Evolutionary conservation across 352 stramenopile genomes (phyloP).

Genomic region (Paralagenidium karlingii): DNA sequence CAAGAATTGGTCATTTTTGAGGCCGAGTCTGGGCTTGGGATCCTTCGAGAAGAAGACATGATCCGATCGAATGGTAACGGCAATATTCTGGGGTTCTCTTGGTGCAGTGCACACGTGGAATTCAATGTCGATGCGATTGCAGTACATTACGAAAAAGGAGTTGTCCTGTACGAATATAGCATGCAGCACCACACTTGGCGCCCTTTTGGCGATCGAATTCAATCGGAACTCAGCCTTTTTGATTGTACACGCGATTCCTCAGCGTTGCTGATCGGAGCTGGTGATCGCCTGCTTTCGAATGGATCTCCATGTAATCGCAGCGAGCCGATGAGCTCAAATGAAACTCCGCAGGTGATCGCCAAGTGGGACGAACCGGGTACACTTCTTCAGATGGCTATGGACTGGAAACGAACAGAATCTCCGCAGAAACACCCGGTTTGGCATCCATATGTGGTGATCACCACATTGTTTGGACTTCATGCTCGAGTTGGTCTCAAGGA

Average conservation of each 20-base stretch:
- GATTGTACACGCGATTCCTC: constrained; percentile 77
- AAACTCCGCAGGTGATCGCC: constrained; percentile 62
- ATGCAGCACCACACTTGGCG: constrained; percentile 36
- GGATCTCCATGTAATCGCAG: neutral
- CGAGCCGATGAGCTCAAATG: constrained; percentile 33
- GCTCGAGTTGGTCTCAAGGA: constrained; percentile 67
- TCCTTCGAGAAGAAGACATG: constrained; percentile 52
- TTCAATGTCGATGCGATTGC: constrained; percentile 74
- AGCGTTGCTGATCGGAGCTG: constrained; percentile 55
- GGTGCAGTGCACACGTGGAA: constrained; percentile 69
- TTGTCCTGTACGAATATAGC: constrained; percentile 76
- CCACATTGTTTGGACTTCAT: constrained; percentile 77
- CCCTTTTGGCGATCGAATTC: constrained; percentile 48
- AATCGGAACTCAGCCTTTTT: constrained; percentile 39
- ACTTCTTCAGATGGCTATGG: constrained; percentile 54
- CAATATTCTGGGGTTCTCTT: constrained; percentile 54
- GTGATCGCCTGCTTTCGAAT: constrained; percentile 13
- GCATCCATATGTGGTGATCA: constrained; percentile 76
- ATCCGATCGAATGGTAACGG: constrained; percentile 42
- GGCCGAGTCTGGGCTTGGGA: constrained; percentile 66
- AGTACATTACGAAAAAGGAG: constrained; percentile 48
- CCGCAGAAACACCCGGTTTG: constrained; percentile 71
- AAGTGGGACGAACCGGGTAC: constrained; percentile 75
- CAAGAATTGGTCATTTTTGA: constrained; percentile 60
- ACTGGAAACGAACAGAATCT: constrained; percentile 57